A percentile compares a stretch with the other conserved stretches of the same genome.
Evolutionary conservation across 2,329 filamentous ascomycete genomes (phyloP).

Genomic region (Clarireedia paspali): DNA sequence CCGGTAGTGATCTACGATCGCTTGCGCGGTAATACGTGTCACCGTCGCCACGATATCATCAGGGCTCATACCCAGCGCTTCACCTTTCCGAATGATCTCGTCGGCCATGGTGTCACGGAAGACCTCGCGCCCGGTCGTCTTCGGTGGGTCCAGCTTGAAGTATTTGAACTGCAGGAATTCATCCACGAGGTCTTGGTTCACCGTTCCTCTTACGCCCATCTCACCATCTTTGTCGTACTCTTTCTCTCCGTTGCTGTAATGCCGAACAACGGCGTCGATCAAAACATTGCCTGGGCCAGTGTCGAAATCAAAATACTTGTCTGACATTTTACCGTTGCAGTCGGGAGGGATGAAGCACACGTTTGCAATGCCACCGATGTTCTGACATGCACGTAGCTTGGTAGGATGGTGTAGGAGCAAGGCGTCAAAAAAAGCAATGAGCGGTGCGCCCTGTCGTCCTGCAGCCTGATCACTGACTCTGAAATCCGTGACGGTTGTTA

Average conservation of each 20-base stretch:
- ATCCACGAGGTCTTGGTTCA: conserved; percentile 45
- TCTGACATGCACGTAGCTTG: conserved; percentile 53
- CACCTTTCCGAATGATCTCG: conserved; percentile 41
- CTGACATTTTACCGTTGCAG: conserved; percentile 28
- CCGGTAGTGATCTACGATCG: conserved; percentile 42
- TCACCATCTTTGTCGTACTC: conserved; percentile 32
- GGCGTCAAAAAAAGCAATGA: conserved; percentile 50
- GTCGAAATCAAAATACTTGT: conserved; percentile 42
- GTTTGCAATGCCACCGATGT: conserved; percentile 52
- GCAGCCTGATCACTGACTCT: conserved; percentile 47
- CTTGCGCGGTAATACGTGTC: conserved; percentile 51
- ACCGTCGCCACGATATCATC: conserved; percentile 50
- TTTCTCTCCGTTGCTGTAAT: too few relatives aligned
- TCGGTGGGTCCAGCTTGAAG: conserved; percentile 38
- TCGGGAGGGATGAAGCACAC: conserved; percentile 52
- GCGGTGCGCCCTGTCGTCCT: conserved; percentile 39
- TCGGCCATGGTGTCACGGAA: conserved; percentile 50
- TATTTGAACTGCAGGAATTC: conserved; percentile 43
- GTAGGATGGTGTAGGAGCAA: conserved; percentile 47
- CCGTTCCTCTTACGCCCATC: conserved; percentile 40
- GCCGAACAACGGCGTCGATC: conserved; percentile 47
- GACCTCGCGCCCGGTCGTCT: conserved; percentile 52
- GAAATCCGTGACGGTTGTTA: conserved; percentile 53
- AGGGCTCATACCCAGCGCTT: conserved; percentile 36
- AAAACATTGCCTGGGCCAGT: conserved; percentile 49